Evolutionary conservation across 2,329 filamentous ascomycete genomes (phyloP), one percentile per base, ranked within the genome.

Genomic region (Colletotrichum spinosum): DNA sequence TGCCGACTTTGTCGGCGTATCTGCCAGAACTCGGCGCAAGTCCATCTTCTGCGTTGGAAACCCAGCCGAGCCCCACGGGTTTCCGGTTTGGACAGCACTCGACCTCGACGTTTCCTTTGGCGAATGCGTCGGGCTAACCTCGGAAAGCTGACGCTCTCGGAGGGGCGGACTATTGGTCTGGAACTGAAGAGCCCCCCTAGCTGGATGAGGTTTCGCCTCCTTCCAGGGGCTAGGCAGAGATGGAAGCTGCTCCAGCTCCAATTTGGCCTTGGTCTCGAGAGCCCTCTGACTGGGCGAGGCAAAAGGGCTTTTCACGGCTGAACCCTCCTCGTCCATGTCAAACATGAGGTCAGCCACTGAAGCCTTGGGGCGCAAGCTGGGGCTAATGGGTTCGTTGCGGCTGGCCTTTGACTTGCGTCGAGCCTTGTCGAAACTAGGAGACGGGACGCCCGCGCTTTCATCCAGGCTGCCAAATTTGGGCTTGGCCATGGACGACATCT

Each of bases 311-410:
- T 68, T 67, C 1, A 69, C 70, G 7, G 75, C 71, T 0, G 72
- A 69, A 9, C 84, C 84, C 48, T 94, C 93, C 42, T 97, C 94
- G 64, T 97, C 95, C 94, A 97, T 97, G 69, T 93, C 89, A 73
- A 97, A 97, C 76, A 97, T 97, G 59, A 97, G 84, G 70, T 97
- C 94, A 42, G 84, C 84, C 1, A 85, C 81, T 0, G 91, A 94
- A 17, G 84, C 84, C 71, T 88, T 93, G 1, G 90, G 84, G 59
- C 87, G 89, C 49, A 96, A 81, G 15, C 80, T 83, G 1, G 93
- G 93, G 60, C 88, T 92, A 55, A 86, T 83, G 0, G 84, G 82
- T 66, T 88, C 87, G 68, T 88, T 89, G 12, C 77, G 80, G 17
- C 72, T 72, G 6, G 70, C 71, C 60, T 82, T 86, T 1, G 80